Conservation (phyloP, 768 basidiomycete species). For the Tricholoma furcatifolium region DNA sequence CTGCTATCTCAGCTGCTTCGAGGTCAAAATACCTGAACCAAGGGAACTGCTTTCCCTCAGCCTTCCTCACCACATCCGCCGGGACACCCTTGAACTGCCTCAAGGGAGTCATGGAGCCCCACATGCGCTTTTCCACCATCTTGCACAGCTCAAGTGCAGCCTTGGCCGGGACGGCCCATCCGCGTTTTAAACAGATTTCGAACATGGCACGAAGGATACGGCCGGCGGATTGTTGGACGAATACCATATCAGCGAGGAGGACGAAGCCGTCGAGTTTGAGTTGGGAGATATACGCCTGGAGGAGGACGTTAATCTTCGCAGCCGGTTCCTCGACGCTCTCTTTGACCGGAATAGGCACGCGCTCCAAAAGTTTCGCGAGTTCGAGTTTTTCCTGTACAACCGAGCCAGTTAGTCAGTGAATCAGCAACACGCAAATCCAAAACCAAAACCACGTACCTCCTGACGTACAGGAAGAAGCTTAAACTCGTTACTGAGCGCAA, state of each 20-base stretch:
- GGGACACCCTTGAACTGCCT: constrained; percentile 95
- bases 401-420: constrained; percentile 18
- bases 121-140: constrained; percentile 92
- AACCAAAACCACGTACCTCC: constrained; percentile 37
- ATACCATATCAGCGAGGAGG: constrained; percentile 90
- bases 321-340: constrained; percentile 95
- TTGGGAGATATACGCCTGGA: constrained; percentile 93
- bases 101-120: constrained; percentile 97
- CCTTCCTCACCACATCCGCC: constrained; percentile 79
- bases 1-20: constrained; percentile 88
- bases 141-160: constrained; percentile 93
- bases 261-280: constrained; percentile 92
- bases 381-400: constrained; percentile 73
- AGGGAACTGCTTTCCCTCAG: constrained; percentile 93
- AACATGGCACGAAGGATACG: constrained; percentile 95
- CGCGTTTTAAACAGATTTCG: constrained; percentile 95
- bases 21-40: constrained; percentile 90
- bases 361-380: constrained; percentile 83
- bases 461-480: constrained; percentile 85
- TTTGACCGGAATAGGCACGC: constrained; percentile 96
- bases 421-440: not conserved
- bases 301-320: constrained; percentile 94
- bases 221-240: constrained; percentile 96
- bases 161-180: constrained; percentile 95
- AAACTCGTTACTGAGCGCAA: constrained; percentile 95